Base-by-base conservation (phyloP, 2,329 filamentous ascomycete species). In the Emmonsia crescens region DNA sequence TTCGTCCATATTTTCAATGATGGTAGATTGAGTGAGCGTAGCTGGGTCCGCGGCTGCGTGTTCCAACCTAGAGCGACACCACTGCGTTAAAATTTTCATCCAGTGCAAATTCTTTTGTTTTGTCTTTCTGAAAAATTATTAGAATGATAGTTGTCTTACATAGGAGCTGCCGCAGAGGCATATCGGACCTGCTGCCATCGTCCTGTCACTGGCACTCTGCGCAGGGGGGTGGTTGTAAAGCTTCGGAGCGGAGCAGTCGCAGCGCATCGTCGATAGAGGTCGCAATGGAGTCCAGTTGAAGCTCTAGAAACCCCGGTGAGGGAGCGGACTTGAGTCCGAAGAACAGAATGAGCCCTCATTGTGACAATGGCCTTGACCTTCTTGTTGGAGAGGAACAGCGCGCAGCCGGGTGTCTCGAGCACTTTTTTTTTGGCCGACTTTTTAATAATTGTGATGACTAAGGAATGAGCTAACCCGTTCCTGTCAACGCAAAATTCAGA, bases 1-100 rank as follows among this genome's bases (percentile, higher is more conserved):
- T 38, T 89, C 85, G 68, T 86, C 85, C 75, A 96, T 87, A 72
- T 91, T 92, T 68, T 89, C 85, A 60, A 91, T 87, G 65, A 95
- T 87, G 21, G 82, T 80, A 61, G 85, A 80, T 72, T 86, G 83
- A 2, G 83, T 79, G 59, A 88, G 76, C 52, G 76, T 73, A 49
- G 80, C 78, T 9, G 84, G 83, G 66, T 84, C 80, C 58, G 80
- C 78, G 49, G 80, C 77, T 19, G 84, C 84, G 67, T 84, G 78
- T 70, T 85, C 83, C 57, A 81, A 75, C 62, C 79, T 81, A 68
- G n/a, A 61, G 54, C 5, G 9, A 44, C 24, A 29, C 38, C 24
- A 21, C 46, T n/a, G 56, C 40, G 29, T 57, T 57, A 57, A 46
- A 31, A 21, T 24, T 61, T 60, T 12, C 8, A 21, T 59, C 40